Evolutionary conservation across 768 basidiomycete species (phyloP).

Genomic region (Tephrocybe sp.): DNA sequence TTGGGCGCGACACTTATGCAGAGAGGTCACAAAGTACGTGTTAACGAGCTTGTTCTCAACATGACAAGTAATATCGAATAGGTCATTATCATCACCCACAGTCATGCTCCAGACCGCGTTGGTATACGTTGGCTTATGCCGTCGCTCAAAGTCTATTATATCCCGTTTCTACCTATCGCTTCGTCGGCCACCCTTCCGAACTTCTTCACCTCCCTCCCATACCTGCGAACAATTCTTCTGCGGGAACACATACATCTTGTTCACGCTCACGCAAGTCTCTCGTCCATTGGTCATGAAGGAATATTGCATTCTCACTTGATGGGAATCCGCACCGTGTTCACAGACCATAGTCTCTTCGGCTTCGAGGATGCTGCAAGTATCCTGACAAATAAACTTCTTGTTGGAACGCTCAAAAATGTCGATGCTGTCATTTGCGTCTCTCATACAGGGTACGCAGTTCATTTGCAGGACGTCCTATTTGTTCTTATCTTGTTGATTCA

Average conservation of each 20-base stretch:
- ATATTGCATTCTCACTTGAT: constrained; percentile 87
- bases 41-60: not conserved
- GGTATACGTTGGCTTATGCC: constrained; percentile 90
- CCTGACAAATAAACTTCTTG: constrained; percentile 93
- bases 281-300: constrained; percentile 88
- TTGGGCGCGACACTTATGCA: constrained; percentile 79
- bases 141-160: constrained; percentile 89
- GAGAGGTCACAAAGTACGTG: constrained; percentile 77
- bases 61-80: constrained; percentile 24
- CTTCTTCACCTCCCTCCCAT: constrained; percentile 90
- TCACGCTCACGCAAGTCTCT: constrained; percentile 90
- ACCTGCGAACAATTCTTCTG: constrained; percentile 83
- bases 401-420: constrained; percentile 81
- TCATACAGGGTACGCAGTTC: constrained; percentile 76
- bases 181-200: constrained; percentile 94
- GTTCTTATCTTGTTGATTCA: constrained; percentile 2
- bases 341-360: constrained; percentile 95
- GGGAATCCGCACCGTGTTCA: constrained; percentile 89
- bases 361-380: constrained; percentile 98
- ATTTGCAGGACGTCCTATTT: not conserved
- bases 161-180: constrained; percentile 85
- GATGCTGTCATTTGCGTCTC: constrained; percentile 96
- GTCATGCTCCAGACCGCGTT: constrained; percentile 79
- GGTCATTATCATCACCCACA: constrained; percentile 96
- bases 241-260: constrained; percentile 85